phyloP scores from a whole-genome alignment of 345 rosid species.

The Xanthoceras sorbifolium region DNA sequence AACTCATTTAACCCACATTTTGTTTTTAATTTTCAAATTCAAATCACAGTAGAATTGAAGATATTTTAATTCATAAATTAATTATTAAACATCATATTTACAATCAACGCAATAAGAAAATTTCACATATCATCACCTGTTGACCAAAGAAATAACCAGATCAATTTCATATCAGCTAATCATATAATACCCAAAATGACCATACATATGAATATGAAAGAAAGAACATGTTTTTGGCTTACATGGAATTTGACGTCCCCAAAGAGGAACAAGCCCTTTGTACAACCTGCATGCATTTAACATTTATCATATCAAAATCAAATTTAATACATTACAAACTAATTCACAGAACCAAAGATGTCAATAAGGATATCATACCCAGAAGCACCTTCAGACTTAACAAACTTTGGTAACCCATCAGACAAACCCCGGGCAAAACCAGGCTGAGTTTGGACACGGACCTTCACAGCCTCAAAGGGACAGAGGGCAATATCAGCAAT shows the following conservation, averaged over 20 bases:
- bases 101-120: not conserved
- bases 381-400: slow-evolving; percentile 67
- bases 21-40: too few species aligned
- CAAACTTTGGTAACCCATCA: slow-evolving; percentile 88
- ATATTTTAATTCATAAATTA: too few species aligned
- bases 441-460: slow-evolving; percentile 94
- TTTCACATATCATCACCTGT: not conserved
- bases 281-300: slow-evolving; percentile 54
- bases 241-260: slow-evolving; percentile 99
- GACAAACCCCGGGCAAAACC: slow-evolving; percentile 91
- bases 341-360: not conserved
- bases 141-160: not conserved
- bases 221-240: slow-evolving; percentile 29
- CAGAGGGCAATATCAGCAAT: slow-evolving; percentile 93
- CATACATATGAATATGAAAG: not conserved
- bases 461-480: slow-evolving; percentile 96
- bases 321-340: not conserved
- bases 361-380: slow-evolving; percentile 45
- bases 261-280: slow-evolving; percentile 88
- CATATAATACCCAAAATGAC: not conserved
- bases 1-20: too few species aligned
- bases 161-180: not conserved
- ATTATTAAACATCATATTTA: too few species aligned
- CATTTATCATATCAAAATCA: not conserved
- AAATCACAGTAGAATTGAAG: not conserved